Evolutionary conservation across 371 early-diverging fungal genomes (phyloP).

Genomic region (Fennellomyces sp.): DNA sequence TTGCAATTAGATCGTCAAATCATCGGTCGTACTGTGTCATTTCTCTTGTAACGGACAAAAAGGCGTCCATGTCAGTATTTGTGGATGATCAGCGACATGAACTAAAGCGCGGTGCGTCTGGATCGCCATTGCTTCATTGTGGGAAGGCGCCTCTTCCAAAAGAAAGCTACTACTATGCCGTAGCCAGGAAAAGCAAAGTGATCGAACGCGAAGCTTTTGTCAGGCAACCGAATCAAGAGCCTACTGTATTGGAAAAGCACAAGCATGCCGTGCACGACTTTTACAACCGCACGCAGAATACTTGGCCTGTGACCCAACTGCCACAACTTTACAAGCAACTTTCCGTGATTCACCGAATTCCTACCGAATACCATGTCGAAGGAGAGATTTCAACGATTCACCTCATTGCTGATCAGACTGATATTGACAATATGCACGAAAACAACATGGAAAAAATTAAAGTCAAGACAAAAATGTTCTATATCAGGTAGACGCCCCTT

Average conservation of each 20-base stretch:
- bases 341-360: slow-evolving; percentile 17
- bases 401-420: slow-evolving; percentile 12
- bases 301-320: not conserved
- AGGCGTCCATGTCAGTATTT: slow-evolving; percentile 1
- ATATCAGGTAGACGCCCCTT: slow-evolving; percentile 20
- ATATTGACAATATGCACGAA: slow-evolving; percentile 14
- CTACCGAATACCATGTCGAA: slow-evolving; percentile 9
- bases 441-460: slow-evolving; percentile 2
- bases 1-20: too few relatives aligned
- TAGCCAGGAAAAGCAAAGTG: not conserved
- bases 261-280: not conserved
- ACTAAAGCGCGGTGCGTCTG: not conserved
- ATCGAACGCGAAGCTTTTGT: slow-evolving; percentile 10
- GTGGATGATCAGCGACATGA: slow-evolving; percentile 12
- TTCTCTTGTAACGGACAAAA: not conserved
- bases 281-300: slow-evolving; percentile 21
- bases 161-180: slow-evolving; percentile 11
- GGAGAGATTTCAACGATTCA: slow-evolving; percentile 22
- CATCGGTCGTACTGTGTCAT: too few relatives aligned
- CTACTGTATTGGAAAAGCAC: too few relatives aligned
- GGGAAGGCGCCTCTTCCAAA: slow-evolving; percentile 17
- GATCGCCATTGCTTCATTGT: slow-evolving; percentile 8
- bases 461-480: slow-evolving; percentile 8
- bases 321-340: slow-evolving; percentile 11
- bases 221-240: slow-evolving; percentile 3